Evolutionary conservation across 2,329 filamentous ascomycete genomes (phyloP).

Genomic region (Ophiostoma montium): DNA sequence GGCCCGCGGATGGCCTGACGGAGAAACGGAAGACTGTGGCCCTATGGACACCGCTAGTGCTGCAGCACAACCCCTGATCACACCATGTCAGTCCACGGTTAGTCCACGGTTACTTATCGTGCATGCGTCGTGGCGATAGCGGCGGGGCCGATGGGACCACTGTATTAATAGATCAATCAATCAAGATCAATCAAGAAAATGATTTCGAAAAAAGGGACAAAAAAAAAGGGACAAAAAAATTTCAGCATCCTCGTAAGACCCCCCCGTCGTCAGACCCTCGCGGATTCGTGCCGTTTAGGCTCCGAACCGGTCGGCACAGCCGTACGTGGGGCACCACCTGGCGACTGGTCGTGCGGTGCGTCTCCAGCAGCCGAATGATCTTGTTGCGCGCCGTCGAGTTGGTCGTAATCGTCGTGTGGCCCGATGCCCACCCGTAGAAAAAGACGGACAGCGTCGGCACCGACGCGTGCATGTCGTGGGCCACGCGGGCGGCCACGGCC

Average conservation of each 20-base stretch:
- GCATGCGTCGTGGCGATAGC: background rate
- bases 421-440: constrained; percentile 52
- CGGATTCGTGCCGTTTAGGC: constrained; percentile 12
- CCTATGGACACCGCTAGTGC: background rate
- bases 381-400: constrained; percentile 54
- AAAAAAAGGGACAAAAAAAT: too few species aligned
- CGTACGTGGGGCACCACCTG: constrained; percentile 10
- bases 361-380: constrained; percentile 24
- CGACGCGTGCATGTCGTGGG: constrained; percentile 19
- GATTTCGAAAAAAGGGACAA: too few species aligned
- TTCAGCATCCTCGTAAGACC: background rate
- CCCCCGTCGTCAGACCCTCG: background rate
- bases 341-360: constrained; percentile 3
- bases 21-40: background rate
- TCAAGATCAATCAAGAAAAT: too few species aligned
- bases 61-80: background rate
- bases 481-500: constrained; percentile 26
- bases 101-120: background rate
- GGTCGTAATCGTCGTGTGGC: constrained; percentile 53
- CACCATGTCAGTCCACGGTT: background rate
- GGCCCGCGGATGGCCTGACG: background rate
- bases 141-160: background rate
- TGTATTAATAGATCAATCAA: too few species aligned
- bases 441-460: constrained; percentile 52
- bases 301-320: constrained; percentile 9